Percentiles rank a stretch among this genome's conserved stretches.
phyloP scores from a whole-genome alignment of 345 rosid genomes.

The Lumnitzera littorea region DNA sequence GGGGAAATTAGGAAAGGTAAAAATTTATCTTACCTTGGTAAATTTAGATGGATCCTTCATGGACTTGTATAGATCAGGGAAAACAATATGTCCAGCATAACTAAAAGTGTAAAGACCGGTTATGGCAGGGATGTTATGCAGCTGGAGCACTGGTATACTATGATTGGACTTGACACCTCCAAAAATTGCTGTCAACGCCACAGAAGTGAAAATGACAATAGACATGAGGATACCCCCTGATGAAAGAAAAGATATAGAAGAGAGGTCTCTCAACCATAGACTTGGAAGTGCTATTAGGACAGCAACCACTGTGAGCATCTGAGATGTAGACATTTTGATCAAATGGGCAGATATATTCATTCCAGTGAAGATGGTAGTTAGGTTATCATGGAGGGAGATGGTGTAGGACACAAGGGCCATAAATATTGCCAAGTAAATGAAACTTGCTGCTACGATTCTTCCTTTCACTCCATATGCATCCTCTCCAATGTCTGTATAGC shows the following conservation, averaged over 20 bases:
- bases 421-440: constrained; percentile 61
- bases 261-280: constrained; percentile 62
- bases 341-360: constrained; percentile 11
- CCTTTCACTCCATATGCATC: constrained; percentile 53
- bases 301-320: constrained; percentile 42
- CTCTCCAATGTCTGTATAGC: constrained; percentile 59
- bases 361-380: constrained; percentile 37
- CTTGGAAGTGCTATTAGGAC: constrained; percentile 64
- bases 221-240: constrained; percentile 72
- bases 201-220: constrained; percentile 44
- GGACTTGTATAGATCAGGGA: constrained; percentile 60
- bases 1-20: not conserved
- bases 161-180: constrained; percentile 37
- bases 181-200: constrained; percentile 41
- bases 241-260: constrained; percentile 70
- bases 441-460: constrained; percentile 33
- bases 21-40: constrained; percentile 40
- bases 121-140: constrained; percentile 47
- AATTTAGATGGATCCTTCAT: constrained; percentile 79
- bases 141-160: constrained; percentile 33
- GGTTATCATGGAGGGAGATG: constrained; percentile 76
- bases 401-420: constrained; percentile 80
- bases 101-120: constrained; percentile 66
- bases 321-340: constrained; percentile 32
- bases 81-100: constrained; percentile 69